phyloP scores from a whole-genome alignment of 176 grass and related monocot genomes.

The Neostapfia colusana region DNA sequence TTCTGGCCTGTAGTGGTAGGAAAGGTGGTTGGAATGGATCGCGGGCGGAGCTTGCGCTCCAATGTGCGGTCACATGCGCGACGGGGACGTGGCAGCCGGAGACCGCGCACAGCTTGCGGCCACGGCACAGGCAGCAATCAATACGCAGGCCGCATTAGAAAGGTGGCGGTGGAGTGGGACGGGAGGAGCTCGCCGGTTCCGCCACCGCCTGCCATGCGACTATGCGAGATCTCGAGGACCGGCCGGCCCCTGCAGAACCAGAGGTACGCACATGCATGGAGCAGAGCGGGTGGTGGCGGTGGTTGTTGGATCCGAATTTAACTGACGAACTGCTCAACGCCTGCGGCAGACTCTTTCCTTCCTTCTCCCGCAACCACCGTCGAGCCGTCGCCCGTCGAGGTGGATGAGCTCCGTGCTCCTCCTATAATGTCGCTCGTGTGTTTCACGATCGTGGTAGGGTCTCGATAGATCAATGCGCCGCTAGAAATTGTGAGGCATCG shows the following conservation, averaged over 20 bases:
- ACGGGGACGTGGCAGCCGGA: not conserved
- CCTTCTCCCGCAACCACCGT: not conserved
- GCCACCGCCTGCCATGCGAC: not conserved
- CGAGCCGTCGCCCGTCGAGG: not conserved
- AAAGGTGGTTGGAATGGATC: slow-evolving; percentile 35
- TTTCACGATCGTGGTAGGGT: too few relatives aligned
- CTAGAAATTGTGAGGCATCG: too few relatives aligned
- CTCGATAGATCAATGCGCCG: too few relatives aligned
- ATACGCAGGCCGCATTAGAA: not conserved
- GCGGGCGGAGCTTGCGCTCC: not conserved
- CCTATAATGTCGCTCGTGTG: not conserved
- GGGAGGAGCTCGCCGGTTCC: not conserved
- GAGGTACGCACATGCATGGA: not conserved
- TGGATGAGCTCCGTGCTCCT: not conserved
- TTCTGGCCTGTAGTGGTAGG: too few relatives aligned
- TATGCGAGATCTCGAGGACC: slow-evolving; percentile 30
- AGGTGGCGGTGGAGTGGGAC: slow-evolving; percentile 3
- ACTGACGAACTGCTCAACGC: not conserved
- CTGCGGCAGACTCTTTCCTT: not conserved
- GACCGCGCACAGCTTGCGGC: not conserved
- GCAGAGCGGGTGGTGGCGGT: not conserved
- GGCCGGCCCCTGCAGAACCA: slow-evolving; percentile 1
- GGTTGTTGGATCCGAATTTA: slow-evolving; percentile 32
- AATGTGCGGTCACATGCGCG: slow-evolving; percentile 24
- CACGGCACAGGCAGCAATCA: slow-evolving; percentile 6